Conservation (phyloP, 768 basidiomycete genomes). For the Phaffia tasmanica region DNA sequence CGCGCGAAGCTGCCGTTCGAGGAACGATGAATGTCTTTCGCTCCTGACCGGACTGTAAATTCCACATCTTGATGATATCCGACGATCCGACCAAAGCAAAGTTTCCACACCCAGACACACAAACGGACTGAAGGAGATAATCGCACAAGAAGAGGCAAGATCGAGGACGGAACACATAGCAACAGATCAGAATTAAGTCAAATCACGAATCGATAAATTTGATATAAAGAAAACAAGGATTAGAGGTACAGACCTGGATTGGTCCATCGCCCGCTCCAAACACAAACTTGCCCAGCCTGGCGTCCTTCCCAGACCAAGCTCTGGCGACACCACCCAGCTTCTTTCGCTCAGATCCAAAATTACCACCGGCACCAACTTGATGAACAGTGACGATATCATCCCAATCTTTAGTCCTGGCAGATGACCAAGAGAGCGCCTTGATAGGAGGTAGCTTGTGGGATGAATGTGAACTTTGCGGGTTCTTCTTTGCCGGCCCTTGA, state of each 20-base stretch:
- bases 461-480: not conserved
- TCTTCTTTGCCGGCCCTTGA: not conserved
- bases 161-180: no score
- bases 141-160: no score
- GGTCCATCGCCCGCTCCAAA: constrained; percentile 55
- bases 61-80: constrained; percentile 76
- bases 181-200: no score
- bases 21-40: constrained; percentile 62
- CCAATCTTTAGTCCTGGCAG: constrained; percentile 83
- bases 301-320: constrained; percentile 77
- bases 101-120: constrained; percentile 89
- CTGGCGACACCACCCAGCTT: constrained; percentile 60
- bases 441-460: constrained; percentile 77
- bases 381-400: constrained; percentile 92
- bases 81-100: constrained; percentile 80
- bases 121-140: constrained; percentile 45
- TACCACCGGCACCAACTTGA: constrained; percentile 31
- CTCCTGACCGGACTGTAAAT: constrained; percentile 86
- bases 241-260: constrained; percentile 1
- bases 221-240: no score
- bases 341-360: constrained; percentile 32
- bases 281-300: constrained; percentile 64
- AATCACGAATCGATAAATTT: no score
- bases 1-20: not conserved
- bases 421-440: constrained; percentile 64